Conservation (phyloP, 83 land plant species). For the Thuja plicata region DNA sequence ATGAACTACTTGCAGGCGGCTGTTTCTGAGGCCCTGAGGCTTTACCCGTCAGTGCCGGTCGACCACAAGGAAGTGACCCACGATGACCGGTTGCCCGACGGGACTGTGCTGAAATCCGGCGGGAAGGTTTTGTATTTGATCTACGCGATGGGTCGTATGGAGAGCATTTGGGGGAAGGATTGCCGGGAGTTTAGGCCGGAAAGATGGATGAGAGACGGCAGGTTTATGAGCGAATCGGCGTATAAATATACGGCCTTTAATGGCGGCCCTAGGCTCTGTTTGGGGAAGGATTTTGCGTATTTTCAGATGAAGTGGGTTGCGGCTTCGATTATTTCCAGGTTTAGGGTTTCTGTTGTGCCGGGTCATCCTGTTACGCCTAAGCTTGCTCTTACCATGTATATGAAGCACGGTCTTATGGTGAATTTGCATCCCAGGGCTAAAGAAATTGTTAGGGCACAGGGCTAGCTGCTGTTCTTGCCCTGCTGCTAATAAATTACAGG, state of each 20-base stretch:
- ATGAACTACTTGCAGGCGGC: conserved; percentile 58
- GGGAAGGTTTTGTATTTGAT: conserved; percentile 30
- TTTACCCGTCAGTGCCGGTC: conserved; percentile 73
- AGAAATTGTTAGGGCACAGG: too few relatives aligned
- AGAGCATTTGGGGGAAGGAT: conserved; percentile 70
- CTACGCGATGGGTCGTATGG: conserved; percentile 78
- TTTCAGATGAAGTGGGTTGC: conserved; percentile 59
- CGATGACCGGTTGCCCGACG: conserved; percentile 61
- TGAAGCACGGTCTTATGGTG: conserved; percentile 46
- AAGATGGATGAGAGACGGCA: conserved; percentile 59
- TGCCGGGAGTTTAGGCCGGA: conserved; percentile 65
- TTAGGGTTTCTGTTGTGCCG: conserved; percentile 26
- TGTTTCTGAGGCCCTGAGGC: conserved; percentile 57
- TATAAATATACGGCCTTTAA: conserved; percentile 56
- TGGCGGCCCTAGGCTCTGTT: conserved; percentile 65
- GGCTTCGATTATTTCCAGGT: conserved; percentile 37
- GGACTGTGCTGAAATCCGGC: conserved; percentile 34
- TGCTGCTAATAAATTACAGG: too few relatives aligned
- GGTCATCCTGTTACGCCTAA: conserved; percentile 56
- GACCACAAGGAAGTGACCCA: conserved; percentile 35
- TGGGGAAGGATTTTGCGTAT: conserved; percentile 73
- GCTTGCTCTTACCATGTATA: conserved; percentile 64
- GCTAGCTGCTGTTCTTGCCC: too few relatives aligned
- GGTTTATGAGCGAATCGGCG: conserved; percentile 39
- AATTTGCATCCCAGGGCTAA: conserved; percentile 3